Conservation (phyloP, 75 land plant species). For the Ceratopteris richardii region DNA sequence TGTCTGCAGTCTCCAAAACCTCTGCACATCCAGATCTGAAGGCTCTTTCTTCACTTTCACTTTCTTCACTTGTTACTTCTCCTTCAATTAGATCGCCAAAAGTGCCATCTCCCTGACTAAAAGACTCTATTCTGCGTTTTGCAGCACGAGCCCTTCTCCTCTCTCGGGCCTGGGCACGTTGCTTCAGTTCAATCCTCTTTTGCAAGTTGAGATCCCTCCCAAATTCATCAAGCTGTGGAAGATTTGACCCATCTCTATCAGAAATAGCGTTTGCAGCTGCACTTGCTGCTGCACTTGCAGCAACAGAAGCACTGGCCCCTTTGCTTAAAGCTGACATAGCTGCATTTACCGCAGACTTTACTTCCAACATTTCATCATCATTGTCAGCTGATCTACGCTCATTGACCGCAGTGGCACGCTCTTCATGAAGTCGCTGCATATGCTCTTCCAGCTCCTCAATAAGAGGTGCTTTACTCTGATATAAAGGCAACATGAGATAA, state of each 20-base stretch:
- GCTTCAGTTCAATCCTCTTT: slow-evolving; percentile 52
- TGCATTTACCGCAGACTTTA: slow-evolving; percentile 76
- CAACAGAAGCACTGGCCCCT: slow-evolving; percentile 38
- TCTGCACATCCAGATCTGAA: slow-evolving; percentile 50
- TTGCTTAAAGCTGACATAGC: slow-evolving; percentile 58
- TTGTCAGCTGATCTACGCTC: slow-evolving; percentile 69
- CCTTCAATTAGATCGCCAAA: slow-evolving; percentile 51
- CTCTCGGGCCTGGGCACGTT: slow-evolving; percentile 60
- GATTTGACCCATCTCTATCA: slow-evolving; percentile 28
- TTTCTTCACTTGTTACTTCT: slow-evolving; percentile 89
- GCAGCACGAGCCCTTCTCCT: slow-evolving; percentile 46
- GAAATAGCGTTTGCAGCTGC: slow-evolving; percentile 49
- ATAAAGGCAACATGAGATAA: not conserved
- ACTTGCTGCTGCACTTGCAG: slow-evolving; percentile 44
- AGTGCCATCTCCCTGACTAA: slow-evolving; percentile 13
- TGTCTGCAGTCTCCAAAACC: slow-evolving; percentile 62
- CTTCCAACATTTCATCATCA: slow-evolving; percentile 67
- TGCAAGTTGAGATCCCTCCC: slow-evolving; percentile 83
- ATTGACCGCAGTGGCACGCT: slow-evolving; percentile 63
- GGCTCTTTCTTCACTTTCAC: slow-evolving; percentile 78
- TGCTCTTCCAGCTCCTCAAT: slow-evolving; percentile 95
- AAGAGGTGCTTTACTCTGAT: slow-evolving; percentile 69
- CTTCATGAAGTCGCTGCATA: slow-evolving; percentile 85
- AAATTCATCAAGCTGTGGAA: slow-evolving; percentile 78
- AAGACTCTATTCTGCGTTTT: slow-evolving; percentile 26